A percentile compares a stretch with the other conserved stretches of the same genome.
Conservation (phyloP, 2,329 filamentous ascomycete species). For the Chrysoporthe deuterocubensis region DNA sequence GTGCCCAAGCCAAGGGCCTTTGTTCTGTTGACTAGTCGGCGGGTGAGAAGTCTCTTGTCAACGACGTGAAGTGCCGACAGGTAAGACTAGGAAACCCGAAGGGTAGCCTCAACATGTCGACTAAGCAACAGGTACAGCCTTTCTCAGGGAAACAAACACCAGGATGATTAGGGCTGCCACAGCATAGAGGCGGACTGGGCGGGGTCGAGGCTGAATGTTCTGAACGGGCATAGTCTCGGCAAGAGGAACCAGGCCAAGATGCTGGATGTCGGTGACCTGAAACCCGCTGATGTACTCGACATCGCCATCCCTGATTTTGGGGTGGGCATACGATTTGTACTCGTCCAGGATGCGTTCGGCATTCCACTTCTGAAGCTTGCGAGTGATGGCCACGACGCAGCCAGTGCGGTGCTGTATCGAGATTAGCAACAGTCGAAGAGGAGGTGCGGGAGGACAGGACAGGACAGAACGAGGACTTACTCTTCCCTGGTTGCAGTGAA, state of each 20-base stretch:
- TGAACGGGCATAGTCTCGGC: constrained; percentile 17
- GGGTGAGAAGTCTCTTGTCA: not conserved
- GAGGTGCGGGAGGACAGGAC: constrained; percentile 4
- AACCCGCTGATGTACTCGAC: constrained; percentile 61
- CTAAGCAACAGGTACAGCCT: constrained; percentile 17
- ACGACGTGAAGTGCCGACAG: not conserved
- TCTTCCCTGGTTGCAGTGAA: constrained; percentile 94
- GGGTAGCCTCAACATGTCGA: not conserved
- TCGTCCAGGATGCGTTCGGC: constrained; percentile 68
- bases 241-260: constrained; percentile 22
- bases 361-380: constrained; percentile 73
- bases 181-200: constrained; percentile 28
- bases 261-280: constrained; percentile 39
- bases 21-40: not conserved
- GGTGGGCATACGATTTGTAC: constrained; percentile 68
- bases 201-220: constrained; percentile 38
- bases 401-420: constrained; percentile 76
- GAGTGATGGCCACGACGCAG: constrained; percentile 81
- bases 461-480: constrained; percentile 43
- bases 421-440: constrained; percentile 20
- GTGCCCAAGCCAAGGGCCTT: not conserved
- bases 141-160: constrained; percentile 1
- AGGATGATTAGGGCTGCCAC: constrained; percentile 17
- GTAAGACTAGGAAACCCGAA: not conserved
- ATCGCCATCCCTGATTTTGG: constrained; percentile 64